These are phyloP conservation scores for Boletus huronensis DNA, from an alignment of 768 basidiomycete genomes.

Conservation along the genomic window DNA sequence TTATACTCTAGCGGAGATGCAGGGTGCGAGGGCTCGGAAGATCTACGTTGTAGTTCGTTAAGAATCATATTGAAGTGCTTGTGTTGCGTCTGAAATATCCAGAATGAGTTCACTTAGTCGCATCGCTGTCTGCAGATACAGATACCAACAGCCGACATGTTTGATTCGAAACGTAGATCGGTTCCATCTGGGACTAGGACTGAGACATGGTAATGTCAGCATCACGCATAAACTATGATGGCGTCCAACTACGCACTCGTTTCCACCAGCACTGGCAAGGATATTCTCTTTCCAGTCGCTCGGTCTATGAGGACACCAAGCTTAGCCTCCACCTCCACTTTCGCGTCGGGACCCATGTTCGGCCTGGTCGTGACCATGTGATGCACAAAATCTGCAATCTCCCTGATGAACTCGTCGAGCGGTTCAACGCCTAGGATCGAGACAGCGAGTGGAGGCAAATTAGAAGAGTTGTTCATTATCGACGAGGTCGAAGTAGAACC, in stretches of 20 bases:
- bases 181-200: slow-evolving; percentile 62
- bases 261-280: slow-evolving; percentile 74
- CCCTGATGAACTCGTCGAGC: slow-evolving; percentile 88
- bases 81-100: slow-evolving; percentile 67
- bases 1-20: slow-evolving; percentile 64
- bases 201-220: slow-evolving; percentile 30
- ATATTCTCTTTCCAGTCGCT: slow-evolving; percentile 51
- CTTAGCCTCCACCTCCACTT: slow-evolving; percentile 89
- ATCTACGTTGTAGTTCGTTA: slow-evolving; percentile 70
- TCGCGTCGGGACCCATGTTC: slow-evolving; percentile 44
- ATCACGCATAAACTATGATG: not conserved
- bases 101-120: slow-evolving; percentile 11
- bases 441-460: slow-evolving; percentile 62
- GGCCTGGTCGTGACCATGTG: slow-evolving; percentile 61
- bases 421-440: slow-evolving; percentile 89
- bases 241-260: slow-evolving; percentile 57
- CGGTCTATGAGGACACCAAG: slow-evolving; percentile 72
- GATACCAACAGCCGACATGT: slow-evolving; percentile 79
- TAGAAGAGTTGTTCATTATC: slow-evolving; percentile 25
- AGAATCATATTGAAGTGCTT: slow-evolving; percentile 81
- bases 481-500: slow-evolving; percentile 14
- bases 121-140: slow-evolving; percentile 1
- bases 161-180: slow-evolving; percentile 81
- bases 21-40: slow-evolving; percentile 48
- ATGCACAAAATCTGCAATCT: slow-evolving; percentile 86